Evolutionary conservation across 192 early-diverging fungal species (phyloP), one percentile per base, ranked within the genome.

Genomic region (Coemansia sp.): DNA sequence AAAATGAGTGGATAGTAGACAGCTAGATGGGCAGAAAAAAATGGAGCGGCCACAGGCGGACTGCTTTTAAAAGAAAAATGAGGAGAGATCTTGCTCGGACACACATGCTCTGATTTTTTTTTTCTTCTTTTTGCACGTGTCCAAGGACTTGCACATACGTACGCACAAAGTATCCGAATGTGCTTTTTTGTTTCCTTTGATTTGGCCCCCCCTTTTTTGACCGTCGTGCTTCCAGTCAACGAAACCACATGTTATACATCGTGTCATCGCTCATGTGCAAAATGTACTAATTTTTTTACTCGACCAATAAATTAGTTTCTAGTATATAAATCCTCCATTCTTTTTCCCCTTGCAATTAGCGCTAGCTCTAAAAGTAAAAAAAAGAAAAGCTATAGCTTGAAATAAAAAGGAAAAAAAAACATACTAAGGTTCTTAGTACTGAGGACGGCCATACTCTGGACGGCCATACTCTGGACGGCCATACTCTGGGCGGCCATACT

Each of bases 311-410:
- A 38, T 38, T 38, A 38, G 37, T 27, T 27, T 27, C 37, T 38
- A 38, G 10, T 38, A 38, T 27, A 9, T 36, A 36, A 36, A 42
- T 42, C 41, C 41, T 42, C 41, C 15, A 42, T 51, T 51, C 7
- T 51, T 25, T 51, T 19, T 32, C 42, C 21, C 63, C 61, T 70
- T 41, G 77, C 25, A 27, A 27, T 29, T 11, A 42, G 29, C 1
- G 17, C 12, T 17, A 58, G 15, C 29, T 17, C 61, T 62, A 46
- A 37, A 27, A 66, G 27, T 17, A 15, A 36, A n/a, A 36, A 50
- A 34, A 37, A 32, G 15, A 36, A 7, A 36, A 36, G 44, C 63
- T 32, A 64, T 48, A 6, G 37, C 41, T 37, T 62, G 23, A 29
- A 63, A 44, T 25, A 63, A 21, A 31, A 45, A 63, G 45, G 5